These are phyloP conservation scores for Lizonia empirigonia DNA, from an alignment of 2,329 filamentous ascomycete genomes.

Conservation along the genomic window DNA sequence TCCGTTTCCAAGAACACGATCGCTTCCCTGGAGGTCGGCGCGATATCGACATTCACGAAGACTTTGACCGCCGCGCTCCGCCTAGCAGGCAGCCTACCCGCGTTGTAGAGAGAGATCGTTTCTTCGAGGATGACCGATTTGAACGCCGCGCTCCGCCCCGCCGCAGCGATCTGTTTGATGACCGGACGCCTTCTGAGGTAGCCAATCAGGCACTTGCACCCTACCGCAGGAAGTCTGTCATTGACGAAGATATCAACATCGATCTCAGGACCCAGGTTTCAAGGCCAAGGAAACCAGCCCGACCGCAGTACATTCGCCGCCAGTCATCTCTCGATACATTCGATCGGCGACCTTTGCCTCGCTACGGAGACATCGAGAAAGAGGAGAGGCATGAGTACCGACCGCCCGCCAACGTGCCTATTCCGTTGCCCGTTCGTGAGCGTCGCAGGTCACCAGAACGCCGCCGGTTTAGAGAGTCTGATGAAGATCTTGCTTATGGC, in stretches of 20 bases:
- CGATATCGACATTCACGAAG: slow-evolving; percentile 52
- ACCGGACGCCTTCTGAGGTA: slow-evolving; percentile 53
- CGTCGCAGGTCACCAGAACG: slow-evolving; percentile 55
- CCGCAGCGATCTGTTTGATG: slow-evolving; percentile 54
- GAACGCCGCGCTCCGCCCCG: slow-evolving; percentile 36
- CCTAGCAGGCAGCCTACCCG: slow-evolving; percentile 34
- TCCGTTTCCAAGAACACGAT: slow-evolving; percentile 53
- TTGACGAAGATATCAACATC: slow-evolving; percentile 61
- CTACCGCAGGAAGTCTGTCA: slow-evolving; percentile 63
- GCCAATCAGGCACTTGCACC: slow-evolving; percentile 61
- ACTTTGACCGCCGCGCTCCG: slow-evolving; percentile 49
- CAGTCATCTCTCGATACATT: slow-evolving; percentile 92
- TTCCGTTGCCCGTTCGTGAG: slow-evolving; percentile 64
- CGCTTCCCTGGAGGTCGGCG: slow-evolving; percentile 49
- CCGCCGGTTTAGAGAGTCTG: slow-evolving; percentile 68
- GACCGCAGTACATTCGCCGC: slow-evolving; percentile 74
- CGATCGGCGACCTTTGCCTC: slow-evolving; percentile 71
- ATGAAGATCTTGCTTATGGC: slow-evolving; percentile 66
- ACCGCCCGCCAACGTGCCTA: slow-evolving; percentile 70
- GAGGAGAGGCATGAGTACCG: slow-evolving; percentile 63
- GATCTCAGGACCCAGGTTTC: slow-evolving; percentile 43
- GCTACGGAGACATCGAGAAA: slow-evolving; percentile 62
- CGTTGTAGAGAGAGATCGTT: slow-evolving; percentile 56
- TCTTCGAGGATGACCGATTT: slow-evolving; percentile 61
- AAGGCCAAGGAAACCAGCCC: slow-evolving; percentile 57